Percentiles rank a stretch among this genome's conserved stretches.
Evolutionary conservation across 208 protist genomes (phyloP).

Genomic region (Acanthamoeba polyphaga): DNA sequence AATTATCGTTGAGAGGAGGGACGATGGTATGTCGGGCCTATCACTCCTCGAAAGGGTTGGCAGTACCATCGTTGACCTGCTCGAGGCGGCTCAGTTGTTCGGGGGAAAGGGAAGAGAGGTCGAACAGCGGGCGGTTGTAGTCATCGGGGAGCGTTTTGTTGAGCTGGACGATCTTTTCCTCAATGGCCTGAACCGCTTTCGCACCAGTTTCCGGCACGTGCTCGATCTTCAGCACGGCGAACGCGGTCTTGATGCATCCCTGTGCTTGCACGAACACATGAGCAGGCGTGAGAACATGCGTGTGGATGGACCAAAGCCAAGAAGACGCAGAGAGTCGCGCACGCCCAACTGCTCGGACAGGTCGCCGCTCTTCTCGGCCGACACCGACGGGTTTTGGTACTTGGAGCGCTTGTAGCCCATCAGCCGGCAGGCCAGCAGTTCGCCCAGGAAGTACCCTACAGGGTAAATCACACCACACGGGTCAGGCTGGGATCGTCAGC

Average conservation of each 20-base stretch:
- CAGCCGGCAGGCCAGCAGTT: constrained; percentile 9
- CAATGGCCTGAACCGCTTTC: neutral
- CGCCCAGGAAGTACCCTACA: neutral
- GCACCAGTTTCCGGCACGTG: neutral
- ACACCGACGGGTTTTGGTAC: neutral
- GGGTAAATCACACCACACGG: too few species aligned
- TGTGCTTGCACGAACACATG: neutral
- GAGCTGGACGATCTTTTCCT: neutral
- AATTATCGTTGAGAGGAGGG: neutral
- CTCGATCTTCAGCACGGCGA: neutral
- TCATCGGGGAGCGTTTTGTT: neutral
- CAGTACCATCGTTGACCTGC: neutral
- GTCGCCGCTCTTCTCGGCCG: neutral
- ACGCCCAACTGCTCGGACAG: neutral
- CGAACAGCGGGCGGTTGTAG: constrained; percentile 11
- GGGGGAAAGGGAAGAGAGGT: neutral
- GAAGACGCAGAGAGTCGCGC: neutral
- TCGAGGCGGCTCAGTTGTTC: constrained; percentile 12
- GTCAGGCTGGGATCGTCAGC: too few species aligned
- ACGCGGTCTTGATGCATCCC: constrained; percentile 5
- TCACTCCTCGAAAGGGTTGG: neutral
- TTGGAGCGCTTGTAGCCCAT: neutral
- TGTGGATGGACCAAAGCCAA: neutral
- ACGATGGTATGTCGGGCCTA: neutral
- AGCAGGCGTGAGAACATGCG: neutral